Evolutionary conservation across 257 asterid species (phyloP), one percentile per base, ranked within the genome.

Genomic region (Pogostemon cablin): DNA sequence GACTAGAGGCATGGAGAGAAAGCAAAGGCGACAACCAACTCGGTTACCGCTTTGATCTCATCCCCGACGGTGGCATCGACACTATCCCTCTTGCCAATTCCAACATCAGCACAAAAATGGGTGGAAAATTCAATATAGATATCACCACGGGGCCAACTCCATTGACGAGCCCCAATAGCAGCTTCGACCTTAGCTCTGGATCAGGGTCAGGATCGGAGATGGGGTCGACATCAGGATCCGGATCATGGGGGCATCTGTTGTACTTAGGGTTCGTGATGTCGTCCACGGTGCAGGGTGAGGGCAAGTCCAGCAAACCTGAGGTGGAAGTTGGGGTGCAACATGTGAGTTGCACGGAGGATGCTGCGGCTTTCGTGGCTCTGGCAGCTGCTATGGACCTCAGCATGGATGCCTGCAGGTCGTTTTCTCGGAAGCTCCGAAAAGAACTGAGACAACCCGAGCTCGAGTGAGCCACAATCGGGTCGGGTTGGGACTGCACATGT

Each of bases 351-450:
- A 69, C 97, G 3, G 99, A 91, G 90, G 99, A 91, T 47, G 99
- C 98, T 0, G 99, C 99, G 3, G 97, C 87, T 1, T 95, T 91
- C 5, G 98, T 95, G 77, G 99, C 99, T 2, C 69, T 95, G 81
- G 96, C 99, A 0, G 98, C 97, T 2, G 99, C 99, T 1, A 78
- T 95, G 92, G 97, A 91, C 75, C 81, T 91, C 1, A 95, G 98
- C 72, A 82, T 95, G 91, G 99, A 95, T 63, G 99, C 99, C 65
- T 90, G 96, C 40, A 77, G 84, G 57, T 76, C 85, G 48, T 95
- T 95, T 60, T 88, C 97, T 0, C 84, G 83, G 43, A 95, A 83
- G 83, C 90, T 92, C 49, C 80, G 97, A 71, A 92, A 88, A 78
- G 98, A 95, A 67, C 67, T 91, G 81, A 84, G 96, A 56, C 96